Evolutionary conservation across 2,329 filamentous ascomycete genomes (phyloP).

Genomic region (Aspergillus sclerotialis): DNA sequence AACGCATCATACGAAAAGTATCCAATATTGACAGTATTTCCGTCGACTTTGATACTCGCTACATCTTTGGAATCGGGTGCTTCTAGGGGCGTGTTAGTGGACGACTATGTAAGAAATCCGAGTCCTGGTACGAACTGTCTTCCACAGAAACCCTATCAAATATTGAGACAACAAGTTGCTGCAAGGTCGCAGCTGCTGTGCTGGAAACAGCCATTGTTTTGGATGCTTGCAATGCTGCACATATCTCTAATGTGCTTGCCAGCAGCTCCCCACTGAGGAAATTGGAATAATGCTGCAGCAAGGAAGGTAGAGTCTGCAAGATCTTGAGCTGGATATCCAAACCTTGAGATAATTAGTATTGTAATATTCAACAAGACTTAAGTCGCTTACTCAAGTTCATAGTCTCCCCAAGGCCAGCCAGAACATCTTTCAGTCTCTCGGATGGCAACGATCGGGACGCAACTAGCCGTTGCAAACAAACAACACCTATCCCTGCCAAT

Average conservation of each 20-base stretch:
- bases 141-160: constrained; percentile 86
- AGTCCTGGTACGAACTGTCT: constrained; percentile 54
- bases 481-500: constrained; percentile 78
- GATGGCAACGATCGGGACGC: constrained; percentile 72
- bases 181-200: constrained; percentile 90
- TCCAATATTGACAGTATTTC: constrained; percentile 59
- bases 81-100: constrained; percentile 11
- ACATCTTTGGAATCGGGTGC: constrained; percentile 45
- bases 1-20: constrained; percentile 81
- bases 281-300: constrained; percentile 82
- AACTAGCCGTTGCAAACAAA: constrained; percentile 82
- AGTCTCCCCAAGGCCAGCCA: constrained; percentile 81
- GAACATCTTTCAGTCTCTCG: constrained; percentile 72
- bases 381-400: constrained; percentile 56
- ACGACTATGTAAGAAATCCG: neutral
- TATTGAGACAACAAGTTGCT: constrained; percentile 84
- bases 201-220: constrained; percentile 93
- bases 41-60: constrained; percentile 61
- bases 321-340: constrained; percentile 95
- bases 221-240: constrained; percentile 80
- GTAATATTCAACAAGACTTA: neutral
- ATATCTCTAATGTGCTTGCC: constrained; percentile 78
- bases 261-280: constrained; percentile 76
- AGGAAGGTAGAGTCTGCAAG: constrained; percentile 78
- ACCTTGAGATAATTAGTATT: constrained; percentile 32